A percentile compares a stretch with the other conserved stretches of the same genome.
Evolutionary conservation across 179 eudicot species (phyloP).

Genomic region (Silene coronaria): DNA sequence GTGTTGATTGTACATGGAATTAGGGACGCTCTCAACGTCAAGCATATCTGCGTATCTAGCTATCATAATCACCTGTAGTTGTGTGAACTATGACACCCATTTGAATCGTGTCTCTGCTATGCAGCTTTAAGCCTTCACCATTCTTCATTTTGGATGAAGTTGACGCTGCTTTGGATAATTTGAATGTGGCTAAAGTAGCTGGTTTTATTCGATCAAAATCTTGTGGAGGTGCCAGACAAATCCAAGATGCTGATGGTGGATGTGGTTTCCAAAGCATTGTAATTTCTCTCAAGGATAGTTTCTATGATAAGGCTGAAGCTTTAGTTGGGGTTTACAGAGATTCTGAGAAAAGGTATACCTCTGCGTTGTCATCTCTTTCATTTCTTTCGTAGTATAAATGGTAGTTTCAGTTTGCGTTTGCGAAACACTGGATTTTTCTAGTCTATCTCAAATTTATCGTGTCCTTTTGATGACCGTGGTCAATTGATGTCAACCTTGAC

Average conservation of each 20-base stretch:
- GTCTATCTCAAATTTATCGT: not conserved
- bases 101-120: conserved; percentile 15
- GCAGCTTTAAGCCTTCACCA: conserved; percentile 93
- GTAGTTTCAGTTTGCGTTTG: not conserved
- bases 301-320: conserved; percentile 98
- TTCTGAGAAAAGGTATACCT: conserved; percentile 61
- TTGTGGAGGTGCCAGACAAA: conserved; percentile 51
- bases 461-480: not conserved
- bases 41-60: not conserved
- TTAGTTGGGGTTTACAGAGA: conserved; percentile 96
- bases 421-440: not conserved
- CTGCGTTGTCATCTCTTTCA: not conserved
- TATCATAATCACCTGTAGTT: not conserved
- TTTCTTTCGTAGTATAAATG: not conserved
- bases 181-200: conserved; percentile 97
- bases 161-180: conserved; percentile 93
- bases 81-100: not conserved
- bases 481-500: not conserved
- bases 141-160: conserved; percentile 98
- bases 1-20: not conserved
- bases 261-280: conserved; percentile 95
- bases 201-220: conserved; percentile 96
- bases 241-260: conserved; percentile 49
- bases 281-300: conserved; percentile 90
- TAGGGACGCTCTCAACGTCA: not conserved